Evolutionary conservation across 2,329 filamentous ascomycete genomes (phyloP).

Genomic region (Monosporascus sp.): DNA sequence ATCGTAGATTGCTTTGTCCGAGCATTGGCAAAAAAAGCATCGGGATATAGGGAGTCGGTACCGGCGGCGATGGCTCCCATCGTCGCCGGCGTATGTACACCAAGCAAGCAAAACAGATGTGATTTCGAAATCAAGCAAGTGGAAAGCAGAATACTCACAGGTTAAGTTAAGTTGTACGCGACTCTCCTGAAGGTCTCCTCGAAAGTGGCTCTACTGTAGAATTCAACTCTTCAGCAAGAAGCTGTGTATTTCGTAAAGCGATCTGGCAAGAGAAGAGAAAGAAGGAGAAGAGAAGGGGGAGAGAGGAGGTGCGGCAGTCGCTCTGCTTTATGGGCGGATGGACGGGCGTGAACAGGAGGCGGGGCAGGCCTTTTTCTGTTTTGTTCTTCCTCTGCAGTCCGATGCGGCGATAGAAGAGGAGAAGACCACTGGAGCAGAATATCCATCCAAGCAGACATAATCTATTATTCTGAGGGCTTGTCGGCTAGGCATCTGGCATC

Average conservation of each 20-base stretch:
- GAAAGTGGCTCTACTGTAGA: slow-evolving; percentile 4
- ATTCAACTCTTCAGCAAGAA: slow-evolving; percentile 11
- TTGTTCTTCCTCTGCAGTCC: neutral
- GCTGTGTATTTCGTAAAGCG: slow-evolving; percentile 17
- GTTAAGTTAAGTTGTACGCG: neutral
- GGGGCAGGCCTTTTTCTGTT: slow-evolving; percentile 13
- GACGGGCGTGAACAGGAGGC: slow-evolving; percentile 7
- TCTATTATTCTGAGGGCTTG: no score
- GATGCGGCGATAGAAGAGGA: neutral
- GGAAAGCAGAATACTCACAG: neutral
- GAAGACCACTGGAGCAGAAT: no score
- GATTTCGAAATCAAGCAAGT: neutral
- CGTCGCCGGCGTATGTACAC: neutral
- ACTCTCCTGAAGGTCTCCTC: slow-evolving; percentile 3
- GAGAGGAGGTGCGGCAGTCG: slow-evolving; percentile 24
- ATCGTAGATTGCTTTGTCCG: neutral
- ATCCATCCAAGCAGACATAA: no score
- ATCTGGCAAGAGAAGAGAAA: slow-evolving; percentile 26
- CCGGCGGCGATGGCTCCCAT: no score
- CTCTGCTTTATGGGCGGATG: slow-evolving; percentile 27
- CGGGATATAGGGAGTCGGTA: no score
- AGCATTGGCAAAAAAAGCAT: neutral
- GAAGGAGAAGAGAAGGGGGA: slow-evolving; percentile 20
- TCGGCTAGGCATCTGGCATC: no score
- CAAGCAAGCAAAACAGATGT: neutral